Evolutionary conservation across 1,139 yeast species (phyloP), one percentile per base, ranked within the genome.

Genomic region (Hemisphaericaspora lyxosophila): DNA sequence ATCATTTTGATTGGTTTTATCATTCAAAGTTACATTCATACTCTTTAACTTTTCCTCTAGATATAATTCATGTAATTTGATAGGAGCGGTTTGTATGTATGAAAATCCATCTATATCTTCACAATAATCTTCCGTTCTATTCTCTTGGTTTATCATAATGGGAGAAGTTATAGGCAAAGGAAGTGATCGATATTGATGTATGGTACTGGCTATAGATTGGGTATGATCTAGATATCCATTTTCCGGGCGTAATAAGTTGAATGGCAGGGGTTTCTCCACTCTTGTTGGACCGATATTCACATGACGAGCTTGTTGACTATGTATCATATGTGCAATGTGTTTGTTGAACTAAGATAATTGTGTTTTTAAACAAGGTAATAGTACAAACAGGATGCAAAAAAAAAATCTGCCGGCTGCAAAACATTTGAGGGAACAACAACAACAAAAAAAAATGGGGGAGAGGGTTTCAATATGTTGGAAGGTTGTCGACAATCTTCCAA

Each of bases 31-130:
- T 9, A 6, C 26, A 24, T 24, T n/a, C 13, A 24, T 3, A n/a
- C 13, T 24, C 13, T 24, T 24, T 24, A 24, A n/a, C 12, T 24
- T 40, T 42, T 11, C 40, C 32, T 17, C 42, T 42, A 33, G 36
- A 35, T 9, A 40, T 39, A 17, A 39, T 16, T 30, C 33, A 20
- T 30, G 37, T 12, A 29, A 24, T 22, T 36, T 32, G 9, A 36
- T 23, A 14, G 36, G 41, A 4, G 43, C 39, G 5, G 44, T 36
- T 29, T 35, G 34, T 25, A 37, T 28, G 13, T 26, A 26, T 15
- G 24, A 30, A 8, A 31, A 28, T 12, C 31, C 31, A 27, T 27
- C 22, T 11, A 16, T 27, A 17, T 16, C 20, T 9, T 13, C 22
- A 24, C 12, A 11, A 6, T 24, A n/a, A 3, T 6, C 13, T 11